Evolutionary conservation across 2,329 filamentous ascomycete genomes (phyloP), one percentile per base, ranked within the genome.

Genomic region (Talaromyces funiculosus): DNA sequence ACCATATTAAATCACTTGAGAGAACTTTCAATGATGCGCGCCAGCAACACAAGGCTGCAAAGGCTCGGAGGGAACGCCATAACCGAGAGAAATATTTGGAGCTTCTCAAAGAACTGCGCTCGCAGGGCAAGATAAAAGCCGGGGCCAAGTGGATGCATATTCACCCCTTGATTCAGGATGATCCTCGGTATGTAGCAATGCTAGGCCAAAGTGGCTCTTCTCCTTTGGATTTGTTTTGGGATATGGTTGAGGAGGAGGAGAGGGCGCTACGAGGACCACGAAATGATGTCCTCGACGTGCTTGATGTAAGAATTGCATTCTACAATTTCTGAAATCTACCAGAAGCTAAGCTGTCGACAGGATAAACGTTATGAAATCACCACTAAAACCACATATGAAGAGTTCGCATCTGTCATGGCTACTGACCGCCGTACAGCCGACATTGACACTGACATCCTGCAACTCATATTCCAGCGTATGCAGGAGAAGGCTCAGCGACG

Each of bases 191-290:
- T 75, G 82, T 81, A 67, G 86, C 86, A 64, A 91, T 96, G 81
- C 83, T 92, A 62, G 92, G 92, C 56, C 90, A 95, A 71, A 77
- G 84, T 61, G 92, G 93, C 60, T 96, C 92, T 4, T 89, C 86
- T 4, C 90, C 94, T 14, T 82, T 96, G 65, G 92, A 97, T 69
- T 81, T 99, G 6, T 97, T 99, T 78, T 97, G 93, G 91, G 94
- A 99, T 72, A 81, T 92, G 53, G 83, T 97, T 26, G 94, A 97
- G 73, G 92, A 96, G 73, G 92, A 97, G 73, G 93, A 99, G 71
- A 86, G 90, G 61, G 86, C 88, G n/a, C 80, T 97, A 53, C 88
- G 92, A 63, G 87, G 85, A 54, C 87, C 88, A 53, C 84, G 90
- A 63, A 95, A 94, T 71, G 86, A 92, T 70, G 89, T 95, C 40